Base-by-base conservation (phyloP, 2,329 filamentous ascomycete genomes). In the Colletotrichum gloeosporioides region DNA sequence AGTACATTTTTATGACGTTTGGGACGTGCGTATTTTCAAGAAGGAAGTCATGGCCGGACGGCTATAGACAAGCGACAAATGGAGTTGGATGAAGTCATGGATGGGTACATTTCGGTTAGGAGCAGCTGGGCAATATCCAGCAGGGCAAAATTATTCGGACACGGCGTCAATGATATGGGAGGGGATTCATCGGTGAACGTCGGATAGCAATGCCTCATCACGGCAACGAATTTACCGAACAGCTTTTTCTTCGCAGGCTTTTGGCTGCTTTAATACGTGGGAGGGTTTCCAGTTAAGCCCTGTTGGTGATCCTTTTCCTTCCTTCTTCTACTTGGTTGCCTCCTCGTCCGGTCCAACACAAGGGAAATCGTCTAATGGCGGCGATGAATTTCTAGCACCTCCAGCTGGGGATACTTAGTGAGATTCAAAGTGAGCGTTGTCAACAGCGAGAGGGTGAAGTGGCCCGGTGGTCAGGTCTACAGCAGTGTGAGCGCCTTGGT, bases 21-120 rank as follows among this genome's bases (percentile, higher is more conserved):
- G 78, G 77, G 90, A 86, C 0, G 86, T 92, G 44, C 86, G 86
- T 77, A 92, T 93, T 66, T 93, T 92, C 78, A 87, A 90, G 79
- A 92, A 91, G 82, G 90, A 92, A 80, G 82, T 92, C 65, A 84
- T 88, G 36, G 78, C 78, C 27, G 88, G 87, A 3, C 82, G 84
- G 27, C 79, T 90, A 32, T 89, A 55, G 63, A 66, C 31, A 44
- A 18, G 65, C 57, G 27, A 63, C 27, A 36, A 70, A 70, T 62
- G 68, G 59, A 70, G 59, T 70, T 70, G 68, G 68, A 70, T 70
- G 68, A 32, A 32, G n/a, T 63, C 49, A 18, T 13, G 34, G 29
- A 57, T 62, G 27, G n/a, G 67, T 62, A 62, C 13, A 32, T 57
- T 49, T 57, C n/a, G 65, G 22, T 57, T 31, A 32, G 62, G 27